Percentiles rank a stretch among this genome's conserved stretches.
Evolutionary conservation across 2,329 filamentous ascomycete genomes (phyloP).

Genomic region (Chalaropsis ovoidea): DNA sequence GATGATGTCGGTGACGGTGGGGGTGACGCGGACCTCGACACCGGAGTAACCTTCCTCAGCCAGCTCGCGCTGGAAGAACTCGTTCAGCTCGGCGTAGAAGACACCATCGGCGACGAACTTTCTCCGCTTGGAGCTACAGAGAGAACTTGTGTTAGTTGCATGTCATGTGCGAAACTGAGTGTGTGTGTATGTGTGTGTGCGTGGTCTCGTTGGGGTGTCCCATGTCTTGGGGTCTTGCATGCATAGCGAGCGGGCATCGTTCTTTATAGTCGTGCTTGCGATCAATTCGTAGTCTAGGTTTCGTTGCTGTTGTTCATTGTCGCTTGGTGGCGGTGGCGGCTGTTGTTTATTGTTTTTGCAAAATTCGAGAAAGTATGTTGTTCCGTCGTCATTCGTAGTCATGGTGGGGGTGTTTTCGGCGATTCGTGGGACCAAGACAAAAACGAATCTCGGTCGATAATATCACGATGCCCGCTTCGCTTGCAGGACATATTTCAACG

Average conservation of each 20-base stretch:
- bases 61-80: slow-evolving; percentile 99
- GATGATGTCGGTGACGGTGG: slow-evolving; percentile 99
- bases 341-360: no score
- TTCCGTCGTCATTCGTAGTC: not conserved
- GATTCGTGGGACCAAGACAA: not conserved
- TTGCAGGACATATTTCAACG: slow-evolving; percentile 8
- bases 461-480: slow-evolving; percentile 23
- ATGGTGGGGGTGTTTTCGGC: slow-evolving; percentile 1
- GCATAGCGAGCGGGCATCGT: not conserved
- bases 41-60: slow-evolving; percentile 99
- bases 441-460: not conserved
- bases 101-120: slow-evolving; percentile 97
- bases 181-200: not conserved
- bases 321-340: not conserved
- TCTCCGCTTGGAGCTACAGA: slow-evolving; percentile 71
- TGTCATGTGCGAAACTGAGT: not conserved
- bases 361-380: not conserved
- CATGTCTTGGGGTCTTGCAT: not conserved
- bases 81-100: slow-evolving; percentile 99
- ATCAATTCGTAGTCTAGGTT: not conserved
- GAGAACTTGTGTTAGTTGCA: slow-evolving; percentile 24
- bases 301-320: not conserved
- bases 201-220: not conserved
- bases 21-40: slow-evolving; percentile 99
- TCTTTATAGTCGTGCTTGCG: not conserved